These are phyloP conservation scores for Mortierella sp. DNA, from an alignment of 371 early-diverging fungal genomes.

Conservation along the genomic window DNA sequence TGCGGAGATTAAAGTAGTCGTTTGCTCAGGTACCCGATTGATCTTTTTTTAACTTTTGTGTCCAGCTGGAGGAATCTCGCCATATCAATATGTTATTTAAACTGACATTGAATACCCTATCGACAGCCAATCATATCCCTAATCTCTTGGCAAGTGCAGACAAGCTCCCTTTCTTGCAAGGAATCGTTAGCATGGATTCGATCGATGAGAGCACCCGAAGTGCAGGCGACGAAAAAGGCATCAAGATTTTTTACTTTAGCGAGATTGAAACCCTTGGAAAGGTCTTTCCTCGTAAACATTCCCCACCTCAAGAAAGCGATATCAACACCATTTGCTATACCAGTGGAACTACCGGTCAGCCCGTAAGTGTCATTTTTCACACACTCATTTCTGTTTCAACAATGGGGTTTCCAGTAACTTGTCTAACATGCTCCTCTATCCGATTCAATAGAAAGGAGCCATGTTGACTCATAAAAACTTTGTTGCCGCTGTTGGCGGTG, in stretches of 20 bases:
- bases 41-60: conserved; percentile 51
- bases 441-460: conserved; percentile 60
- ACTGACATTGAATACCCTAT: neutral
- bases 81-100: conserved; percentile 21
- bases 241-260: conserved; percentile 64
- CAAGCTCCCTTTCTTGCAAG: conserved; percentile 70
- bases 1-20: conserved; percentile 71
- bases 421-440: conserved; percentile 30
- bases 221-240: conserved; percentile 61
- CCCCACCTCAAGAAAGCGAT: conserved; percentile 41
- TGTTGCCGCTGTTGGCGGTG: conserved; percentile 46
- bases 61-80: conserved; percentile 15
- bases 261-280: conserved; percentile 76
- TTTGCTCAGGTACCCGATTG: conserved; percentile 73
- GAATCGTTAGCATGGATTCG: conserved; percentile 82
- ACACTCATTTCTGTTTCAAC: neutral
- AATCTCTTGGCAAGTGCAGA: conserved; percentile 63
- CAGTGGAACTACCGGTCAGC: conserved; percentile 88
- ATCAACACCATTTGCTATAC: conserved; percentile 87
- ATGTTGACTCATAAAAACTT: conserved; percentile 70
- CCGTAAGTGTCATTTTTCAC: conserved; percentile 56
- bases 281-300: conserved; percentile 60
- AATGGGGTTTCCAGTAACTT: neutral
- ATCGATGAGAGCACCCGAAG: conserved; percentile 59
- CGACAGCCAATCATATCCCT: conserved; percentile 69